These are phyloP conservation scores for Phaeosphaeriaceae sp. DNA, from an alignment of 2,329 filamentous ascomycete genomes.

Conservation along the genomic window DNA sequence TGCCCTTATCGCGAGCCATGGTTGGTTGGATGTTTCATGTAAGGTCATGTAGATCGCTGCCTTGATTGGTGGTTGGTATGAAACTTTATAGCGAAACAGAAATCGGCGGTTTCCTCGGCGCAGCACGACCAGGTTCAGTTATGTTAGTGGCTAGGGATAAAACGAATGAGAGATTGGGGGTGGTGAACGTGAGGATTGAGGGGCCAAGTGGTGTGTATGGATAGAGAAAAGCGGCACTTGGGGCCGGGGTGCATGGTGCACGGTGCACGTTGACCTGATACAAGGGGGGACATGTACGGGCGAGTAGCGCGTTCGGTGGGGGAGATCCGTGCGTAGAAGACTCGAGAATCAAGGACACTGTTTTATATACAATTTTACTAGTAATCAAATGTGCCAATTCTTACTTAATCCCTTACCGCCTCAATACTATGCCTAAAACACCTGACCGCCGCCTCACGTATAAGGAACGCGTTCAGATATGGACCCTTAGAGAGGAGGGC, in stretches of 20 bases:
- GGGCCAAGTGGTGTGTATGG: neutral
- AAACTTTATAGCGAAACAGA: slow-evolving; percentile 13
- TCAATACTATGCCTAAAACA: no score
- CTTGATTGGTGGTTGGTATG: slow-evolving; percentile 34
- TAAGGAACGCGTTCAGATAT: no score
- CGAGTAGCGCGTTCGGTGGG: no score
- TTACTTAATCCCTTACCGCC: no score
- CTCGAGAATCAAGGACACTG: no score
- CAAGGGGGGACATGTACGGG: no score
- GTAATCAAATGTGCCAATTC: no score
- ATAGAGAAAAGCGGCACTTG: neutral
- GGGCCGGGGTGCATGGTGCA: neutral
- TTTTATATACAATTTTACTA: no score
- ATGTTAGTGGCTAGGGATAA: slow-evolving; percentile 11
- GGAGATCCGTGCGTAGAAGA: no score
- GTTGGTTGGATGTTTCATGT: slow-evolving; percentile 30
- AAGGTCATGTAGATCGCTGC: slow-evolving; percentile 22
- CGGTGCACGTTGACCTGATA: no score
- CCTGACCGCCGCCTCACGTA: no score
- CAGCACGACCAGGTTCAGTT: slow-evolving; percentile 19
- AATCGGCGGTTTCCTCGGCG: slow-evolving; percentile 26
- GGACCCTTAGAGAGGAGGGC: no score
- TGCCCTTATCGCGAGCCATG: slow-evolving; percentile 36
- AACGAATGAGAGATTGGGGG: slow-evolving; percentile 28
- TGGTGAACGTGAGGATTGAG: slow-evolving; percentile 28